phyloP scores from a whole-genome alignment of 176 grass and related monocot species.

The Triticum turgidum region DNA sequence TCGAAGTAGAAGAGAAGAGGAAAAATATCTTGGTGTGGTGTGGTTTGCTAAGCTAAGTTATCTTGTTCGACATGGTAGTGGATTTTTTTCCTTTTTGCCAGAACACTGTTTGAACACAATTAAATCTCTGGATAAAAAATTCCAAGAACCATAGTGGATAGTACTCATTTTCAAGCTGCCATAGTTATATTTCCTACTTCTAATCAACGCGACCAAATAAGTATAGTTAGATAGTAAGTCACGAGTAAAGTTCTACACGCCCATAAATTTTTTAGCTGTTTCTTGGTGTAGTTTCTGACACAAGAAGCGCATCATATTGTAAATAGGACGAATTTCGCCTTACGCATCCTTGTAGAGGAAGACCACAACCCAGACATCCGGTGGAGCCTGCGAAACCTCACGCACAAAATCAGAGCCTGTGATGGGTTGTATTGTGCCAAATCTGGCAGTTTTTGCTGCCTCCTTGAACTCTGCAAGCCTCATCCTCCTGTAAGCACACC shows the following conservation, averaged over 20 bases:
- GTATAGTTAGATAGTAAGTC: not conserved
- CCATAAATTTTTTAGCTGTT: not conserved
- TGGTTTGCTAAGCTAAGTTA: not conserved
- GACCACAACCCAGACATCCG: constrained; percentile 93
- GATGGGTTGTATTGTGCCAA: constrained; percentile 66
- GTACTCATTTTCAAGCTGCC: not conserved
- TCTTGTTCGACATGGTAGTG: not conserved
- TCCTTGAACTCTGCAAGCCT: constrained; percentile 86
- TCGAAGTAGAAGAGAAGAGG: not conserved
- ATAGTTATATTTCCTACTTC: not conserved
- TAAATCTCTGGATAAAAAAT: not conserved
- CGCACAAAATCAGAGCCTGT: constrained; percentile 86
- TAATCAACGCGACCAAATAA: not conserved
- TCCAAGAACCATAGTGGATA: not conserved
- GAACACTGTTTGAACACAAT: not conserved
- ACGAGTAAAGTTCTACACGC: not conserved
- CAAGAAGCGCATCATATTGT: not conserved
- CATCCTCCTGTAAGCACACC: constrained; percentile 60
- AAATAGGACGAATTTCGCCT: not conserved
- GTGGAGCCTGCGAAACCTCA: constrained; percentile 85
- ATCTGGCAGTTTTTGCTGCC: constrained; percentile 56
- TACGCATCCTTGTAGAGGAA: constrained; percentile 98
- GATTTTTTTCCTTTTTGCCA: not conserved
- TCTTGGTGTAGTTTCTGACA: not conserved
- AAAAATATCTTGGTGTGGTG: not conserved